Percentiles rank a stretch among this genome's conserved stretches.
Evolutionary conservation across 495 filamentous ascomycete genomes (phyloP).

Genomic region (Trichocladium uniseriatum): DNA sequence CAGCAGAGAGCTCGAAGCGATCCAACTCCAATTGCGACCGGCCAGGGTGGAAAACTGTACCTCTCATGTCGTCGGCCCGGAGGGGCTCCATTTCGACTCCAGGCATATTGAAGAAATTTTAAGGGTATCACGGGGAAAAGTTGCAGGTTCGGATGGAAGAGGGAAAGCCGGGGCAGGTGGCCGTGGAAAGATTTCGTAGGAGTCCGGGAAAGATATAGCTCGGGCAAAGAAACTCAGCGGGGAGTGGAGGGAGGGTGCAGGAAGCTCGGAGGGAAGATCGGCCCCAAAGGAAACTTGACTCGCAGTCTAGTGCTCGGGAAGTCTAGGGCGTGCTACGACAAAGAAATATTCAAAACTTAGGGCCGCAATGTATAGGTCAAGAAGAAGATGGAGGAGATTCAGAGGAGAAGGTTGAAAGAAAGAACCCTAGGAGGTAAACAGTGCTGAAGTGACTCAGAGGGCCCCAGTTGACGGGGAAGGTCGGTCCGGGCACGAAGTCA

Average conservation of each 20-base stretch:
- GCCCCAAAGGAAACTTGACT: background rate
- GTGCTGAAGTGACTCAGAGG: conserved; percentile 10
- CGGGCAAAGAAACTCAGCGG: background rate
- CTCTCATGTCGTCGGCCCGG: conserved; percentile 42
- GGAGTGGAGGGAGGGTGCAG: background rate
- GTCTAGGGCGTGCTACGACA: background rate
- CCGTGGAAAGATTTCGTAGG: too few species aligned
- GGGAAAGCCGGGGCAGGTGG: background rate
- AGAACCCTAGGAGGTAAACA: background rate
- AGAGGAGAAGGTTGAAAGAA: background rate
- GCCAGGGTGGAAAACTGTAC: conserved; percentile 21
- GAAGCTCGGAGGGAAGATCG: background rate
- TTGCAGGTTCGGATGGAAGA: background rate
- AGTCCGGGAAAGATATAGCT: background rate
- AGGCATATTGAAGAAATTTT: conserved; percentile 28
- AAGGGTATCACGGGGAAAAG: background rate
- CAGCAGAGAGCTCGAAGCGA: too few species aligned
- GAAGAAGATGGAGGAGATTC: background rate
- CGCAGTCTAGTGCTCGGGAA: background rate
- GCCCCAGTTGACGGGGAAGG: conserved; percentile 4
- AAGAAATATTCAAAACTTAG: background rate
- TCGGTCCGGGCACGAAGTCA: conserved; percentile 5
- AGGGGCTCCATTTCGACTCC: conserved; percentile 39
- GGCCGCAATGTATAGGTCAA: background rate
- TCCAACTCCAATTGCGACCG: too few species aligned